These are phyloP conservation scores for Wickerhamiella slavikovae DNA, from an alignment of 805 yeast species.

Conservation along the genomic window DNA sequence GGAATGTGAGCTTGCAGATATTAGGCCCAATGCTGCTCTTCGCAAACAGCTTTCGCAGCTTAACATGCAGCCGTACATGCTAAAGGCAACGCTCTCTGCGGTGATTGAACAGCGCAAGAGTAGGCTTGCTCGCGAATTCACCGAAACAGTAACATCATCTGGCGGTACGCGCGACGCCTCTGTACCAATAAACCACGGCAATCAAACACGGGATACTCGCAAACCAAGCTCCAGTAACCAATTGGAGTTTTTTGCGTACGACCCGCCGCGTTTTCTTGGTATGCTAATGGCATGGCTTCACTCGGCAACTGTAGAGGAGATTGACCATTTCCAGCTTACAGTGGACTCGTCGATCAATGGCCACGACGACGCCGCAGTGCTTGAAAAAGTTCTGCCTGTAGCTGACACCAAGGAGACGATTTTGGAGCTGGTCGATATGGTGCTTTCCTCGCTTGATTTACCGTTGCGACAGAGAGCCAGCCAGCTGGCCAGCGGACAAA, in stretches of 20 bases:
- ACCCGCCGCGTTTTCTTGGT: conserved; percentile 65
- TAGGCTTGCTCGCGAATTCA: conserved; percentile 43
- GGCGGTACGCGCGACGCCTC: too few relatives aligned
- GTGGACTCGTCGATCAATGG: conserved; percentile 24
- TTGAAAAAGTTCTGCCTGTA: conserved; percentile 2
- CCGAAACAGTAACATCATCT: too few relatives aligned
- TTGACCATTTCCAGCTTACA: conserved; percentile 48
- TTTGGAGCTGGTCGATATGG: conserved; percentile 20
- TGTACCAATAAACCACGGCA: too few relatives aligned
- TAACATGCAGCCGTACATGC: conserved; percentile 21
- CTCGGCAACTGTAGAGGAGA: conserved; percentile 67
- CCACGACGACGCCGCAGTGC: conserved; percentile 7
- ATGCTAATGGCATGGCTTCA: conserved; percentile 80
- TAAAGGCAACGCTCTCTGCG: conserved; percentile 37
- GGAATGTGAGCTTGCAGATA: too few relatives aligned
- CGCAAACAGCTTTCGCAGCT: conserved; percentile 11
- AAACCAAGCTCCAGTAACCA: conserved; percentile 29
- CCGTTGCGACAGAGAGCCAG: conserved; percentile 47
- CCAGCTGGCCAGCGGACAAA: conserved; percentile 45
- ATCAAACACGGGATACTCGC: too few relatives aligned
- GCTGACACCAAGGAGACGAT: conserved; percentile 6
- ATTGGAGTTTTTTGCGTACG: conserved; percentile 47
- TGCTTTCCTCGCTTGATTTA: conserved; percentile 33
- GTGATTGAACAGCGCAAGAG: conserved; percentile 55
- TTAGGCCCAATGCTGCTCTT: conserved; percentile 1